Base-by-base conservation (phyloP, 768 basidiomycete genomes). In the Sutorius australiensis region DNA sequence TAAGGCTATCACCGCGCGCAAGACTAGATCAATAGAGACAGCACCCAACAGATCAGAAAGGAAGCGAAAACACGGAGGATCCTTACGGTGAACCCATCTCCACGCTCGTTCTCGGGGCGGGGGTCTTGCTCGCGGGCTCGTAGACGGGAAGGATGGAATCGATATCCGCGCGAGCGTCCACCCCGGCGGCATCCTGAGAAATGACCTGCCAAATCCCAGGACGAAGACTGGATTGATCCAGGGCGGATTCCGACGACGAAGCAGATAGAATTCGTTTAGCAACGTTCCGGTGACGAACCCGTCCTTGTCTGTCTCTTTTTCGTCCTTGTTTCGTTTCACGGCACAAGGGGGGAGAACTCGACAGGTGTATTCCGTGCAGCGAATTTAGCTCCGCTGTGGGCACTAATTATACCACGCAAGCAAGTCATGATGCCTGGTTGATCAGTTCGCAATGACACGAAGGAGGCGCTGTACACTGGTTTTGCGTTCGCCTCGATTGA, bases 141-240 rank as follows among this genome's bases (percentile, higher is more conserved):
- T 68, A 70, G 4, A 57, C 46, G 31, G 66, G 67, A 16, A 59
- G 66, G 34, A 51, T 34, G 12, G 57, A 34, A 7, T 67, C 59
- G 31, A 55, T 46, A 21, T 58, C 60, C 1, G 16, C 16, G 30
- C 24, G 9, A 6, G 51, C 30, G 45, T 28, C 38, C 28, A 28
- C 28, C 14, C 17, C 27, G 24, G 52, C 16, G 19, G 34, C 40
- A 45, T 69, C 60, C 47, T 59, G 63, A 27, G 39, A 50, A 32
- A 68, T 41, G 40, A 61, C 32, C 5, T 56, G 56, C 66, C 68
- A 68, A n/a, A 66, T 53, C 12, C 55, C 59, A 13, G 59, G 53
- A 30, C 46, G 61, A 28, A 46, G 14, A 28, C 11, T 50, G 3
- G 54, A 5, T 30, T 48, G 56, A 50, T 65, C 55, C 65, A 67